Percentiles rank a stretch among this genome's conserved stretches.
Evolutionary conservation across 306 rosid genomes (phyloP).

Genomic region (Betula pendula): DNA sequence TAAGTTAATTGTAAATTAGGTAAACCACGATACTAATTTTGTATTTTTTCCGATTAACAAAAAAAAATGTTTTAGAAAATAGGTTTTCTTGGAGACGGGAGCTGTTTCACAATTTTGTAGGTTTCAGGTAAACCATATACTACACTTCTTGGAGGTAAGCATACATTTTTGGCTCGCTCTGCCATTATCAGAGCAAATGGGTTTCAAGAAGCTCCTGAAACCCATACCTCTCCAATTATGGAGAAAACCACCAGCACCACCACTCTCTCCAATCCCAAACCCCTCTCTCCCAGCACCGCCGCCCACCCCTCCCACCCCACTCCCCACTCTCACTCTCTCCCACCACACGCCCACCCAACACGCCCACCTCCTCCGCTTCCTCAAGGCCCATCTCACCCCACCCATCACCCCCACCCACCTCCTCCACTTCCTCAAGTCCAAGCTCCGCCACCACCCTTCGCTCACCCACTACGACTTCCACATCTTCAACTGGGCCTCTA

Average conservation of each 20-base stretch:
- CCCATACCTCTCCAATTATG: conserved; percentile 31
- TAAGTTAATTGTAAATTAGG: too few species aligned
- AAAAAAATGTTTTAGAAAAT: too few species aligned
- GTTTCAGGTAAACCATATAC: too few species aligned
- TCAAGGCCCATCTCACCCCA: conserved; percentile 53
- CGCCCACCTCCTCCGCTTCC: conserved; percentile 54
- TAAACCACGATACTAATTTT: too few species aligned
- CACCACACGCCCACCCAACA: conserved; percentile 51
- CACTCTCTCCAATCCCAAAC: conserved; percentile 48
- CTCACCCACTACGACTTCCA: conserved; percentile 77
- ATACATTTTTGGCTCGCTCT: neutral
- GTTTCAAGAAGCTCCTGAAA: conserved; percentile 48
- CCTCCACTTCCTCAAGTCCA: conserved; percentile 71
- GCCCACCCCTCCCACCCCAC: conserved; percentile 18
- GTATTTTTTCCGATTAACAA: too few species aligned
- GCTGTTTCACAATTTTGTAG: too few species aligned
- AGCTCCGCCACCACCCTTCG: conserved; percentile 76
- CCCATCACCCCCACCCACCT: conserved; percentile 62
- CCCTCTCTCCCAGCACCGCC: conserved; percentile 58
- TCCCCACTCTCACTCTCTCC: conserved; percentile 50
- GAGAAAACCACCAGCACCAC: conserved; percentile 7
- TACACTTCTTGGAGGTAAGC: too few species aligned
- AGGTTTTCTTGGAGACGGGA: too few species aligned
- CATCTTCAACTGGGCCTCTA: conserved; percentile 79
- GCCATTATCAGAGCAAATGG: conserved; percentile 12